phyloP scores from a whole-genome alignment of 1,284 basidiomycete species.

The Fomitopsis betulina region DNA sequence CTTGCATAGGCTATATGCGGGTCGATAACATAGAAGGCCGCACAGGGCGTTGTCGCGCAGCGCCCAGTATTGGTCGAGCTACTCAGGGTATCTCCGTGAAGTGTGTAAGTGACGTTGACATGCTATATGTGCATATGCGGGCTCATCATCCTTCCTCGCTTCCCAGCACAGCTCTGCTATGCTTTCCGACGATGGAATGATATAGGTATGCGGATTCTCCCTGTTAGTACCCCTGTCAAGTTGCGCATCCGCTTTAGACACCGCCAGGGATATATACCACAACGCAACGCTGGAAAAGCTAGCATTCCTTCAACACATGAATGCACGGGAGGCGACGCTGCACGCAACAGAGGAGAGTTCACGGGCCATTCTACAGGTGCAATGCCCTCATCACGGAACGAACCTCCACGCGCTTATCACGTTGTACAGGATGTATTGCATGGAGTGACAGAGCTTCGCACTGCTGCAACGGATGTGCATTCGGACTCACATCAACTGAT shows the following conservation, averaged over 20 bases:
- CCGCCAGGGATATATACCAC: conserved; percentile 60
- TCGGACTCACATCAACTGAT: conserved; percentile 17
- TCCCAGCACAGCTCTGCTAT: conserved; percentile 64
- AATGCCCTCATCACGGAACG: too few species aligned
- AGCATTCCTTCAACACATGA: conserved; percentile 42
- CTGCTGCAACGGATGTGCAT: conserved; percentile 19
- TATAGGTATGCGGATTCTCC: conserved; percentile 43
- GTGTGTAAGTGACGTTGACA: conserved; percentile 47
- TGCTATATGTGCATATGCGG: background rate
- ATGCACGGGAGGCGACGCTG: conserved; percentile 37
- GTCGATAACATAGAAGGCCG: background rate
- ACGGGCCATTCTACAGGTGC: conserved; percentile 27
- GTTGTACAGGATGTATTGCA: conserved; percentile 24
- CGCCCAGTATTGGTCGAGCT: conserved; percentile 78
- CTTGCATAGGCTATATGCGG: background rate
- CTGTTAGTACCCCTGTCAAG: background rate
- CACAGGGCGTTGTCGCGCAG: conserved; percentile 66
- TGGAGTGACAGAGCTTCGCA: conserved; percentile 21
- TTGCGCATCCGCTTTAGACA: conserved; percentile 37
- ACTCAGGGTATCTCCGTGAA: conserved; percentile 76
- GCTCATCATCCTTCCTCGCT: background rate
- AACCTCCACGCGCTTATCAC: background rate
- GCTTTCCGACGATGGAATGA: conserved; percentile 69
- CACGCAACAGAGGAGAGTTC: conserved; percentile 25
- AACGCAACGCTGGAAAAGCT: conserved; percentile 61